A percentile compares a stretch with the other conserved stretches of the same genome.
phyloP scores from a whole-genome alignment of 352 stramenopile species.

The Phytophthora colocasiae region DNA sequence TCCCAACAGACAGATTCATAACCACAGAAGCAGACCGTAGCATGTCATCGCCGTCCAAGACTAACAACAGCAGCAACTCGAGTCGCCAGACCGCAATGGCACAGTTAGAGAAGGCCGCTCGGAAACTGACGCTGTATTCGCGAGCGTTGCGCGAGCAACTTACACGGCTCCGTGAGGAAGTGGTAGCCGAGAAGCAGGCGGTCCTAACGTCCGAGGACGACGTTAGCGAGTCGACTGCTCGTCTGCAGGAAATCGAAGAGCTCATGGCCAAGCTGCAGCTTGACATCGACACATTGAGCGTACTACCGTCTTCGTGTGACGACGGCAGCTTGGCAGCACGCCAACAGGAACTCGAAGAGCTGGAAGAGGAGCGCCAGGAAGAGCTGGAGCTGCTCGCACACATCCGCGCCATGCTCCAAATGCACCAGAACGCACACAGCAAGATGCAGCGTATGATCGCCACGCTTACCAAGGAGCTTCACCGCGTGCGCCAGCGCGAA shows the following conservation, averaged over 20 bases:
- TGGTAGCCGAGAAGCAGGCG: constrained; percentile 43
- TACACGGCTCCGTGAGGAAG: constrained; percentile 39
- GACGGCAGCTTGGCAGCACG: constrained; percentile 43
- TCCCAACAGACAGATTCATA: constrained; percentile 2
- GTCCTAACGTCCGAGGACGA: constrained; percentile 60
- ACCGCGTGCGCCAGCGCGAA: constrained; percentile 52
- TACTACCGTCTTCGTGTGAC: constrained; percentile 30
- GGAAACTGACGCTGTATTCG: constrained; percentile 58
- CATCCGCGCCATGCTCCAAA: constrained; percentile 55
- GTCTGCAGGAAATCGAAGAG: constrained; percentile 72
- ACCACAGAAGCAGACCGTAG: constrained; percentile 4
- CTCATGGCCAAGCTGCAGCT: constrained; percentile 59
- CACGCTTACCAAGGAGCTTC: constrained; percentile 50
- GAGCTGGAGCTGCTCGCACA: constrained; percentile 63
- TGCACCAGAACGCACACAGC: constrained; percentile 46
- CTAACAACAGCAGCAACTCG: constrained; percentile 24
- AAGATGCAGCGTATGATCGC: constrained; percentile 57
- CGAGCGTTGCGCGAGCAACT: constrained; percentile 53
- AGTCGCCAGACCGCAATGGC: constrained; percentile 19
- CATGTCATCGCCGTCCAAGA: constrained; percentile 42
- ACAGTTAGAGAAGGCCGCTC: constrained; percentile 57
- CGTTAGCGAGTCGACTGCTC: constrained; percentile 55
- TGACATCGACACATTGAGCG: constrained; percentile 46
- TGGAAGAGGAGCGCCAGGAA: constrained; percentile 67
- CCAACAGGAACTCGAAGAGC: constrained; percentile 58